These are phyloP conservation scores for Globisporangium splendens DNA, from an alignment of 352 stramenopile species.

Conservation along the genomic window DNA sequence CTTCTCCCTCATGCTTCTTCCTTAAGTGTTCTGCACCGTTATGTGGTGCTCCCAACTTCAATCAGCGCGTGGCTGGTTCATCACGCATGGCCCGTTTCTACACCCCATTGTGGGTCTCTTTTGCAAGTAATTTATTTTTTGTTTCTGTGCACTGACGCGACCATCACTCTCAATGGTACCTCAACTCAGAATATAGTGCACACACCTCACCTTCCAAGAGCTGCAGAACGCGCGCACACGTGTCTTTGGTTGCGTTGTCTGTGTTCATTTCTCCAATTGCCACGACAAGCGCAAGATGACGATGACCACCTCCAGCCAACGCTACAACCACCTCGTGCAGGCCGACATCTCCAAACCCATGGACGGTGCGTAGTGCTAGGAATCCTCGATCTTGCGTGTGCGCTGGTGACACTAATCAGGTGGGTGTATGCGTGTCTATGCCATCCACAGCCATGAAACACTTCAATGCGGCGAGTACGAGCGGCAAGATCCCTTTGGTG, in stretches of 20 bases:
- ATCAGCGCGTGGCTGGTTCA: background rate
- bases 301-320: constrained; percentile 13
- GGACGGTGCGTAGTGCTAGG: constrained; percentile 11
- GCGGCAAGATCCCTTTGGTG: constrained; percentile 27
- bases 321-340: constrained; percentile 30
- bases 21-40: no score
- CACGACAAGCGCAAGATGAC: background rate
- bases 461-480: constrained; percentile 3
- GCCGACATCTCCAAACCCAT: constrained; percentile 25
- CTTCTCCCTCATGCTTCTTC: no score
- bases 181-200: background rate
- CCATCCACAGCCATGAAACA: constrained; percentile 21
- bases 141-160: background rate
- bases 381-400: background rate
- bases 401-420: background rate
- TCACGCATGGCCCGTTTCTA: background rate
- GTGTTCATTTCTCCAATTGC: background rate
- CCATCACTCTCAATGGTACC: no score
- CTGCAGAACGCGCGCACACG: background rate
- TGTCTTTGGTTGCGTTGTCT: no score
- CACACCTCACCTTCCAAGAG: background rate
- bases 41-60: no score
- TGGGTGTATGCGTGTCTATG: background rate
- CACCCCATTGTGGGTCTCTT: background rate
- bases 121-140: constrained; percentile 2